These are phyloP conservation scores for Beta corolliflora DNA, from an alignment of 179 eudicot species.

Conservation along the genomic window DNA sequence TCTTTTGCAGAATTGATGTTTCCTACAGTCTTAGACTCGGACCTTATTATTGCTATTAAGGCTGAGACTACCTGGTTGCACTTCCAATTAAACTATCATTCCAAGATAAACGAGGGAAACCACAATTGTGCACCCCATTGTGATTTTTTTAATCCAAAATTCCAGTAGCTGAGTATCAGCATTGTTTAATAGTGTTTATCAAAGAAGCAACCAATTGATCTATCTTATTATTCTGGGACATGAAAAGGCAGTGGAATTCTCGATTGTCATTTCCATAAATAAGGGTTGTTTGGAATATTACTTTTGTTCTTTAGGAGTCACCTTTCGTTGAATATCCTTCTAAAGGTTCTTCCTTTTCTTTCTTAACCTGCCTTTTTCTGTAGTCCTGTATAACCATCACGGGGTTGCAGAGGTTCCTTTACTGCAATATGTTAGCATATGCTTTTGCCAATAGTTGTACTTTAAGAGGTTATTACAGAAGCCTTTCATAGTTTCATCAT, in stretches of 20 bases:
- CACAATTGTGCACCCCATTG: neutral
- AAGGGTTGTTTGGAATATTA: neutral
- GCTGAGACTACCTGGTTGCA: neutral
- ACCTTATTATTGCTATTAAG: neutral
- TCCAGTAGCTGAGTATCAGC: neutral
- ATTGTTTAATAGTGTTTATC: neutral
- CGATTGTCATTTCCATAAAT: neutral
- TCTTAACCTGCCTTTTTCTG: neutral
- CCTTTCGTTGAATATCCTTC: neutral
- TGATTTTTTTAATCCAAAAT: neutral
- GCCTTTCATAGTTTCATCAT: neutral
- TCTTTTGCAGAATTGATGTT: neutral
- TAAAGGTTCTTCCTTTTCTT: neutral
- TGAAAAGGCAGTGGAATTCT: neutral
- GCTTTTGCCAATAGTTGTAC: neutral
- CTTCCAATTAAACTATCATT: no score
- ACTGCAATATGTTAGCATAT: neutral
- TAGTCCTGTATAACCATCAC: neutral
- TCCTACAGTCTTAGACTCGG: neutral
- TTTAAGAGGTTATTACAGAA: neutral
- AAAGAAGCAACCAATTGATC: neutral
- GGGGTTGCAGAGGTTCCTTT: no score
- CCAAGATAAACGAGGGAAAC: neutral
- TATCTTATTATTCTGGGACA: neutral
- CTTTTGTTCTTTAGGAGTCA: neutral